These are phyloP conservation scores for Lathyrus tuberosus DNA, from an alignment of 306 rosid species.

Conservation along the genomic window DNA sequence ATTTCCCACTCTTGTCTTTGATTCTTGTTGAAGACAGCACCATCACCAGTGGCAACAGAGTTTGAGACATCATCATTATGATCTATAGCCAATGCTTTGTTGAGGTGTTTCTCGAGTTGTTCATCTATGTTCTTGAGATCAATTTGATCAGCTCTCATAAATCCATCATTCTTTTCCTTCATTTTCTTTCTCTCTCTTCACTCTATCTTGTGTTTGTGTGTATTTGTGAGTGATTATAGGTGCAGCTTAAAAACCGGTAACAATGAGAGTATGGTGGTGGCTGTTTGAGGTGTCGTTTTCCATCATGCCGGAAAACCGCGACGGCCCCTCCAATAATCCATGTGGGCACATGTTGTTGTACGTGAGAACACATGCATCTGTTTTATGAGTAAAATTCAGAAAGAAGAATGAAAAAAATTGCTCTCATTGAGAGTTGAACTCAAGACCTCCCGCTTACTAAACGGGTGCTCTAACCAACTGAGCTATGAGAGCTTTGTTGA, in stretches of 20 bases:
- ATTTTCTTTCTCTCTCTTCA: conserved; percentile 52
- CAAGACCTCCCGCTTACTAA: conserved; percentile 25
- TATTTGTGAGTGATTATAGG: background rate
- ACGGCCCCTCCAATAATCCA: conserved; percentile 52
- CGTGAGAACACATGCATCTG: too few relatives aligned
- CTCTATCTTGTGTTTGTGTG: background rate
- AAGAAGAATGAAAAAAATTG: background rate
- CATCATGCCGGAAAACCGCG: too few relatives aligned
- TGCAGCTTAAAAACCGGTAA: background rate
- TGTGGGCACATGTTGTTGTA: conserved; percentile 80
- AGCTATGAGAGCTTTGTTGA: background rate
- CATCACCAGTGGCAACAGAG: background rate
- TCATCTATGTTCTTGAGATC: conserved; percentile 97
- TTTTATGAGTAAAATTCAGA: background rate
- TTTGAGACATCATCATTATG: conserved; percentile 29
- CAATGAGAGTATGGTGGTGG: background rate
- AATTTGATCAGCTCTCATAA: conserved; percentile 97
- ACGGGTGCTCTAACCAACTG: conserved; percentile 25
- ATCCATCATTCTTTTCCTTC: conserved; percentile 79
- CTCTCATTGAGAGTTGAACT: conserved; percentile 18
- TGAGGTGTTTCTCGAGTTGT: conserved; percentile 85
- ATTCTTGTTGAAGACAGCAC: conserved; percentile 34
- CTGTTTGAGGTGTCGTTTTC: conserved; percentile 18
- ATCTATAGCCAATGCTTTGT: conserved; percentile 68
- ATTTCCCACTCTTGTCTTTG: conserved; percentile 89